Base-by-base conservation (phyloP, 257 asterid genomes). In the Solanum stenotomum region DNA sequence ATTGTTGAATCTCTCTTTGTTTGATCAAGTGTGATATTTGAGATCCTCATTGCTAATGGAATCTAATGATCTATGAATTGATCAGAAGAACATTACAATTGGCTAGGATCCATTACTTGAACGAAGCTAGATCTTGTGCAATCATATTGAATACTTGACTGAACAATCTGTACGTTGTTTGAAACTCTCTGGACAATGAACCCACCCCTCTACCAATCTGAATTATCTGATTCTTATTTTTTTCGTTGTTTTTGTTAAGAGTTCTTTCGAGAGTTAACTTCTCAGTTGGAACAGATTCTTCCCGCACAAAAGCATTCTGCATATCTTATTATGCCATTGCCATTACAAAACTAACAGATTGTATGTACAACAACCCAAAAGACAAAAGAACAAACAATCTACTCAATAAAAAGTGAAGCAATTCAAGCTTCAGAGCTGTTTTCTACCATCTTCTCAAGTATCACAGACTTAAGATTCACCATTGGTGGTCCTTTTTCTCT, bases 401-500 rank as follows among this genome's bases (percentile, higher is more conserved):
- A 49, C 27, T 18, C 65, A 42, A 75, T 25, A 12, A 42, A 78
- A 40, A 42, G 25, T 44, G 63, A 9, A 46, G 42, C 85, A 81
- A 33, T 59, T 75, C 61, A 85, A 67, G 87, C 44, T 85, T 85
- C 78, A 89, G 91, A 77, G 29, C 76, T 87, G 49, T 84, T 87
- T n/a, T 93, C 93, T 8, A 82, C 59, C 90, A 89, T 52, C 83
- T 91, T 87, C 89, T 96, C 98, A 40, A 96, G 95, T 83, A 95
- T 87, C 5, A 88, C 95, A 63, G 99, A 96, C 90, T 71, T 93
- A 5, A 98, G 99, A 49, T 87, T 95, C 46, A 94, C 98, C 99
- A 94, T 95, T 0, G 96, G 98, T 14, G 99, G 98, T 0, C 98
- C 98, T 92, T 93, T 92, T 76, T 94, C 94, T 4, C 98, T 96